Evolutionary conservation across 2,329 filamentous ascomycete species (phyloP), one percentile per base, ranked within the genome.

Genomic region (Paraphaeosphaeria sporulosa): DNA sequence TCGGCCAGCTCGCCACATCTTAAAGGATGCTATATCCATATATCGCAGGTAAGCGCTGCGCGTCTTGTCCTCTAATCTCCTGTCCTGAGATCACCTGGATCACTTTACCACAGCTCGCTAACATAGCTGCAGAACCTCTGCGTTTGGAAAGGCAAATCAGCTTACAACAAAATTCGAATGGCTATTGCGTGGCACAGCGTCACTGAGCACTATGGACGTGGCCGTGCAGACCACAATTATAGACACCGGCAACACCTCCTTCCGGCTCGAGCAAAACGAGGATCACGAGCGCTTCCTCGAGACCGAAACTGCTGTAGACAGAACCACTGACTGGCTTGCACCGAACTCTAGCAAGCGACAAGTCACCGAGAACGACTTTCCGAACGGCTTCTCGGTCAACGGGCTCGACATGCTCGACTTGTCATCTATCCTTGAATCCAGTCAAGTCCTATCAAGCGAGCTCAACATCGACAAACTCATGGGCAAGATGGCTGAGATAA

Each of bases 401-500:
- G 82, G 82, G 4, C 84, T 94, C 55, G 91, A 94, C 78, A 93
- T 94, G 89, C 89, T 94, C 71, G 91, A 94, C 75, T 77, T 94
- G 62, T 89, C 91, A 44, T 90, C 89, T 25, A 94, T 94, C 60
- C 81, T 94, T 15, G 88, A 91, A 67, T 92, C 89, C 2, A 93
- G 90, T 10, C 91, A 93, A 72, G 86, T 94, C 46, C 89, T 94
- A 46, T 94, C 91, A 4, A 93, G 90, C 17, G 90, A 93, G 53
- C 78, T 94, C 12, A 86, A 90, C 64, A 86, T 94, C 13, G 90
- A 94, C 64, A 86, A 90, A 68, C 83, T 94, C 4, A 84, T 94
- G 62, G 89, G 90, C 70, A 93, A 91, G 44, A 92, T 94, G 87
- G 92, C 90, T 67, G 88, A 92, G 62, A 91, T 94, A 63, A 92